A percentile compares a stretch with the other conserved stretches of the same genome.
phyloP scores from a whole-genome alignment of 257 asterid genomes.

The Solanum pennellii region DNA sequence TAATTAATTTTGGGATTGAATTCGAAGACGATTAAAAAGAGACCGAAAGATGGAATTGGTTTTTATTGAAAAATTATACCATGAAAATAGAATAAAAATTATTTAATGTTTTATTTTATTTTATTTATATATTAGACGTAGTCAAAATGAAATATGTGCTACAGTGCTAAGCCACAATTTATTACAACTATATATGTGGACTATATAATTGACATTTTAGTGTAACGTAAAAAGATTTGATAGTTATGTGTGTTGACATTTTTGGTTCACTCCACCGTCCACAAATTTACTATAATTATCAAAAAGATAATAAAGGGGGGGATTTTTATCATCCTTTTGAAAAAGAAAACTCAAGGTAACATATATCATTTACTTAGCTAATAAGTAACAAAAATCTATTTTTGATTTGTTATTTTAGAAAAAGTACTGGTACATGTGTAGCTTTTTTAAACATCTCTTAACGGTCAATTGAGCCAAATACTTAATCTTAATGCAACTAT shows the following conservation, averaged over 20 bases:
- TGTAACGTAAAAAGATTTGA: background rate
- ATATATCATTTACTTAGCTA: background rate
- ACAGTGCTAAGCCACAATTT: background rate
- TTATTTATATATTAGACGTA: accelerated
- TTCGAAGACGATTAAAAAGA: no score
- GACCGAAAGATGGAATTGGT: no score
- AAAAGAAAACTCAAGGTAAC: background rate
- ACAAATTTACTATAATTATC: background rate
- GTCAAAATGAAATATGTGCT: background rate
- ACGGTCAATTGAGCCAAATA: background rate
- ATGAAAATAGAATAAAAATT: accelerated
- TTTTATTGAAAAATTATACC: background rate
- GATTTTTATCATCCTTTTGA: background rate
- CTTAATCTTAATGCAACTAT: background rate
- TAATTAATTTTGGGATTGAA: background rate
- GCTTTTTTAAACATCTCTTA: background rate
- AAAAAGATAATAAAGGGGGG: background rate
- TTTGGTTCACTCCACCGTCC: background rate
- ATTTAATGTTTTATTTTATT: background rate
- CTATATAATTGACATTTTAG: background rate
- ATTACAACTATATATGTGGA: background rate
- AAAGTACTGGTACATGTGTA: background rate
- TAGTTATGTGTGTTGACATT: background rate
- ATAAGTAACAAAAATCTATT: background rate
- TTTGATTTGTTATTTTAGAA: background rate